Evolutionary conservation across 331 rosid genomes (phyloP), one percentile per base, ranked within the genome.

Genomic region (Malus hybrid): DNA sequence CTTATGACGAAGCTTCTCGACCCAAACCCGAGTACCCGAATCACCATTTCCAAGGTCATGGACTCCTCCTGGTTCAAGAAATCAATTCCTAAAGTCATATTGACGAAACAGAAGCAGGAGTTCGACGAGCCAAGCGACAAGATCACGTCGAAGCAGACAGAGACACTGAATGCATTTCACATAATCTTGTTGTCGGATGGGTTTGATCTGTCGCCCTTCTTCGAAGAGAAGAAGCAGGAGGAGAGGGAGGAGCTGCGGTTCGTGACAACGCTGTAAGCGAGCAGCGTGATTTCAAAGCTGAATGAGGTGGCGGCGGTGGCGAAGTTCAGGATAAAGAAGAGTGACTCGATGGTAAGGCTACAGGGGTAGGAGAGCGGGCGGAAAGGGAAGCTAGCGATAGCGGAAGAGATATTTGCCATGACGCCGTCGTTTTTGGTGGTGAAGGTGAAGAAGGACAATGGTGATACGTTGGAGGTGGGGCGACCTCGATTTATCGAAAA

Each of bases 401-500:
- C 85, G 24, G 97, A 93, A 31, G 96, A 94, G 77, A 86, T 94
- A 8, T 94, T 85, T 66, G 87, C 96, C 3, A 71, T 94, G 3
- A 84, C 99, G 69, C 97, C 96, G 74, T 82, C 97, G 62, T 87
- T 94, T 66, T 1, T 94, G 77, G 94, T 93, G 77, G 94, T 93
- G 75, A 97, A 91, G 71, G 97, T 93, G 52, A 93, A 89, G 96
- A 93, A 93, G 81, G 89, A 91, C 18, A 84, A 64, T 0, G 98
- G 97, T 1, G 98, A 93, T 22, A 88, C 94, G 2, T 75, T 89
- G 61, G 98, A 93, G 87, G 20, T 93, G 97, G 98, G 97, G 98
- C 7, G 90, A 90, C 9, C 96, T 91, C 2, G 86, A 92, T 42
- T 61, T 90, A 20, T 77, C 93, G 3, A 90, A 88, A 60, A 86